Conservation (phyloP, 345 rosid genomes). For the Carallia pectinifolia region DNA sequence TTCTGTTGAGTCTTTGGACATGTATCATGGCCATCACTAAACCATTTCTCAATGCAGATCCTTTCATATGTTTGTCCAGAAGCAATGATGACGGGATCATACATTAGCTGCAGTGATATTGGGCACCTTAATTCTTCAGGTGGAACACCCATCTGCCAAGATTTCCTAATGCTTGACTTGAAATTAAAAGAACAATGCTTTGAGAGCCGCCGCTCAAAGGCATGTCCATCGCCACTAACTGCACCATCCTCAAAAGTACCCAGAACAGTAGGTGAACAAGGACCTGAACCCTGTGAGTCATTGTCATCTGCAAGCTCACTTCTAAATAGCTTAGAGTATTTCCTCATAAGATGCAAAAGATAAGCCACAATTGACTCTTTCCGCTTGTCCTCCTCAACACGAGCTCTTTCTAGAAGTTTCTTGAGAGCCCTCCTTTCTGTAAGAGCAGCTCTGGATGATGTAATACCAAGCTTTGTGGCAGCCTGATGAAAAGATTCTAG, state of each 20-base stretch:
- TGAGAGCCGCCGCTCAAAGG: constrained; percentile 75
- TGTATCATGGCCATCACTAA: constrained; percentile 80
- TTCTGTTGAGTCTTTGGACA: constrained; percentile 97
- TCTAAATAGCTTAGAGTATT: constrained; percentile 90
- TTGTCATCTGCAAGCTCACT: constrained; percentile 76
- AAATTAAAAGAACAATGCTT: constrained; percentile 73
- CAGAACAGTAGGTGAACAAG: constrained; percentile 78
- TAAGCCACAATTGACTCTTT: constrained; percentile 95
- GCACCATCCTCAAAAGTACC: constrained; percentile 51
- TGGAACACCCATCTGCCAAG: constrained; percentile 68
- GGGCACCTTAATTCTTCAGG: constrained; percentile 99
- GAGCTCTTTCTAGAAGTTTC: constrained; percentile 90
- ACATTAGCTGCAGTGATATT: constrained; percentile 93
- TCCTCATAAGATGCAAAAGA: constrained; percentile 89
- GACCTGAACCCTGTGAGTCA: constrained; percentile 86
- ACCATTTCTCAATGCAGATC: constrained; percentile 95
- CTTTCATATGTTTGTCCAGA: constrained; percentile 99
- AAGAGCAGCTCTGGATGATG: constrained; percentile 85
- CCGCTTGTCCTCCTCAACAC: constrained; percentile 88
- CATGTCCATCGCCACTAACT: constrained; percentile 36
- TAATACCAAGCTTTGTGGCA: constrained; percentile 71
- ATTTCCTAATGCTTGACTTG: constrained; percentile 50
- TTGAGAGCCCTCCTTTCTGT: constrained; percentile 89
- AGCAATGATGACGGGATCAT: constrained; percentile 92
- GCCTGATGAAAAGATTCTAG: constrained; percentile 90